A percentile compares a stretch with the other conserved stretches of the same genome.
These are phyloP conservation scores for Scheffersomyces illinoinensis DNA, from an alignment of 1,139 yeast genomes.

Conservation along the genomic window DNA sequence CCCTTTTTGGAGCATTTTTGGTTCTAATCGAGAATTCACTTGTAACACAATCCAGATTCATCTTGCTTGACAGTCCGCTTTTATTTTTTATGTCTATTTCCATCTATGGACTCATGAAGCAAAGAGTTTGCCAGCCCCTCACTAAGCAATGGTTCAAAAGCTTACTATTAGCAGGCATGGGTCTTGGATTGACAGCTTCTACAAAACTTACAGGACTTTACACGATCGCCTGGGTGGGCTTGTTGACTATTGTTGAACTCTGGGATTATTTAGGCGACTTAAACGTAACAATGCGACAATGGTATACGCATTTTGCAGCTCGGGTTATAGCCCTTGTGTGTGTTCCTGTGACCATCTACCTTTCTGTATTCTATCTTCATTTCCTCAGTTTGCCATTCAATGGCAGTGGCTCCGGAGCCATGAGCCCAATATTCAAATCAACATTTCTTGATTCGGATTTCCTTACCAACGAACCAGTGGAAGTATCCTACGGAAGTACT, in stretches of 20 bases:
- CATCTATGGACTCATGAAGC: conserved; percentile 44
- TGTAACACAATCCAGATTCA: conserved; percentile 48
- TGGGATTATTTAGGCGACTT: conserved; percentile 66
- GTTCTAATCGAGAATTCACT: conserved; percentile 57
- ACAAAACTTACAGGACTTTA: conserved; percentile 57
- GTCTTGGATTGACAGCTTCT: conserved; percentile 54
- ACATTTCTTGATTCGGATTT: conserved; percentile 45
- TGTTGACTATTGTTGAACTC: conserved; percentile 40
- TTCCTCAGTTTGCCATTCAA: conserved; percentile 44
- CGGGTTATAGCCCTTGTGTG: conserved; percentile 38
- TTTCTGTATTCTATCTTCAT: conserved; percentile 51
- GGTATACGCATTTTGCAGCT: conserved; percentile 31
- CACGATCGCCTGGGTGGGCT: conserved; percentile 52
- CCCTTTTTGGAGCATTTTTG: conserved; percentile 46
- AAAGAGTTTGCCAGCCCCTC: conserved; percentile 37
- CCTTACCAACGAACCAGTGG: conserved; percentile 39
- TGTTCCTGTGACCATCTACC: conserved; percentile 54
- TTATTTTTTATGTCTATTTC: conserved; percentile 47
- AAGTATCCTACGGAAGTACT: conserved; percentile 64
- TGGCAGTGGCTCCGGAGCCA: conserved; percentile 52
- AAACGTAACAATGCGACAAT: conserved; percentile 28
- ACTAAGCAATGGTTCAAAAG: conserved; percentile 45
- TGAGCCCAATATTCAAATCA: conserved; percentile 62
- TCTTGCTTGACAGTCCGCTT: conserved; percentile 53
- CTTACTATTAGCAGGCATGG: conserved; percentile 46